These are phyloP conservation scores for Berkeleyomyces basicola DNA, from an alignment of 2,329 filamentous ascomycete genomes.

Conservation along the genomic window DNA sequence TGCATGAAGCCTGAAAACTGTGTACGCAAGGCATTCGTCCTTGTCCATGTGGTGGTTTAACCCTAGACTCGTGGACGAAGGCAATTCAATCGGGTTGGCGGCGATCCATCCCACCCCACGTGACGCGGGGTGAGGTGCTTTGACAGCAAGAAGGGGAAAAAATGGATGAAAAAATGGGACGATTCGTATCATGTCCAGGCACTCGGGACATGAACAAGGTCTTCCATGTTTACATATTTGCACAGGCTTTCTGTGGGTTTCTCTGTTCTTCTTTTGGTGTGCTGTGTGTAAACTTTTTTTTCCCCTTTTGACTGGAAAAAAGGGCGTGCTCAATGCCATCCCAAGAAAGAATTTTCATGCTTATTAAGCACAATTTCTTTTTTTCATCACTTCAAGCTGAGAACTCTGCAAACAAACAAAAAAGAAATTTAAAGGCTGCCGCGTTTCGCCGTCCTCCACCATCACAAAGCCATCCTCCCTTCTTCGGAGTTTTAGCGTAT, in stretches of 20 bases:
- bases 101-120: neutral
- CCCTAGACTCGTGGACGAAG: too few species aligned
- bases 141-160: neutral
- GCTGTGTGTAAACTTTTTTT: too few species aligned
- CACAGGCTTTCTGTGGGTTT: neutral
- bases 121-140: neutral
- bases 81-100: too few species aligned
- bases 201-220: neutral
- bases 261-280: neutral
- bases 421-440: neutral
- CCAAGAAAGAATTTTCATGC: too few species aligned
- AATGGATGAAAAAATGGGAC: neutral
- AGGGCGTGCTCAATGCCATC: too few species aligned
- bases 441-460: neutral
- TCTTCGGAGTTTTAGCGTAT: too few species aligned
- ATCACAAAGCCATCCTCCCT: neutral
- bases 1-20: neutral
- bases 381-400: neutral
- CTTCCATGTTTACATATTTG: neutral
- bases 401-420: neutral
- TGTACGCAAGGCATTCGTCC: too few species aligned
- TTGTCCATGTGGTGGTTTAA: too few species aligned
- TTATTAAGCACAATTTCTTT: too few species aligned
- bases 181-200: neutral
- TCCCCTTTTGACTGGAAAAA: too few species aligned